phyloP scores from a whole-genome alignment of 2,329 filamentous ascomycete species.

The Capronia americana region DNA sequence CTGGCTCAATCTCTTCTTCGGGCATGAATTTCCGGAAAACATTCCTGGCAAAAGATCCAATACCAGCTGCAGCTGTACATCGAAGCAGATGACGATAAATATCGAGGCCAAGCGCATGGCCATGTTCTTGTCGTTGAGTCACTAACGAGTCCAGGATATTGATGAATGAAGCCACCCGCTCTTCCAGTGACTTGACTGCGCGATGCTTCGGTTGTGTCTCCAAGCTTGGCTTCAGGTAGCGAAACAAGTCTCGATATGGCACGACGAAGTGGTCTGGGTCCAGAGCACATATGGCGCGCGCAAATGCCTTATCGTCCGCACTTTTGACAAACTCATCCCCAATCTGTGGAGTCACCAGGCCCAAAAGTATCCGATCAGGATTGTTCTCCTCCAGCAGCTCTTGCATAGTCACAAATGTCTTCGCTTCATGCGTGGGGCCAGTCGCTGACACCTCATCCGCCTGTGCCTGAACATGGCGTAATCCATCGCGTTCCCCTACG shows the following conservation, averaged over 20 bases:
- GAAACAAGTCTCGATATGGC: slow-evolving; percentile 55
- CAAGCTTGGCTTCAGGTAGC: slow-evolving; percentile 57
- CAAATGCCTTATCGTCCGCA: slow-evolving; percentile 35
- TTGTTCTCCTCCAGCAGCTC: slow-evolving; percentile 46
- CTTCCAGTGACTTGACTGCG: slow-evolving; percentile 48
- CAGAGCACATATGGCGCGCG: slow-evolving; percentile 62
- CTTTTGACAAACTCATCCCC: slow-evolving; percentile 34
- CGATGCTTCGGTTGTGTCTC: slow-evolving; percentile 44
- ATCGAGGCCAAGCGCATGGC: slow-evolving; percentile 49
- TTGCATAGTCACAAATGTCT: slow-evolving; percentile 25
- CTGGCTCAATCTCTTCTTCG: slow-evolving; percentile 49
- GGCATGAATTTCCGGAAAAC: slow-evolving; percentile 56
- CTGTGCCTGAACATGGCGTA: background rate
- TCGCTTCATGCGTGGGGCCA: slow-evolving; percentile 3
- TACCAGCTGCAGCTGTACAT: slow-evolving; percentile 57
- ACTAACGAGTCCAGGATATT: slow-evolving; percentile 49
- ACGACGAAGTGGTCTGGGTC: slow-evolving; percentile 63
- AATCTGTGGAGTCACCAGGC: slow-evolving; percentile 45
- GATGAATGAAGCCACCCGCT: slow-evolving; percentile 50
- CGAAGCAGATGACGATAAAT: slow-evolving; percentile 62
- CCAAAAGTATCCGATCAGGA: slow-evolving; percentile 50
- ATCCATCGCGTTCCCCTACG: slow-evolving; percentile 13
- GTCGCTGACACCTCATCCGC: background rate
- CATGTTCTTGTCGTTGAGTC: slow-evolving; percentile 46
- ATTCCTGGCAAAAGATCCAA: slow-evolving; percentile 50